phyloP scores from a whole-genome alignment of 225 moss, liverwort and hornwort species.

The Physcomitrium patens region DNA sequence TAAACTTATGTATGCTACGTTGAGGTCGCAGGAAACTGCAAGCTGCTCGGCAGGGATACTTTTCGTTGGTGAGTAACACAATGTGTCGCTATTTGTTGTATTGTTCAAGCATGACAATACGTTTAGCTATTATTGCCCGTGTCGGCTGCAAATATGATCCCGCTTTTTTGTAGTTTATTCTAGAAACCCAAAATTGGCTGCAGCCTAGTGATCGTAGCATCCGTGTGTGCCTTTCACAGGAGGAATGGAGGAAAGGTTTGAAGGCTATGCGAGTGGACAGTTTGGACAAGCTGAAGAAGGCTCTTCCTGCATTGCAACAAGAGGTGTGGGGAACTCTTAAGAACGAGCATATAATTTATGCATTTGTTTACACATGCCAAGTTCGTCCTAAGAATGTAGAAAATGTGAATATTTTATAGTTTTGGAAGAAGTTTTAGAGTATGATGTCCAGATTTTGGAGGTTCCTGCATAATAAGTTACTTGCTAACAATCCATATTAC shows the following conservation, averaged over 20 bases:
- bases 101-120: not conserved
- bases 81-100: not conserved
- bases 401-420: not conserved
- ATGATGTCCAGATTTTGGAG: not conserved
- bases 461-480: not conserved
- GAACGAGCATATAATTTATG: not conserved
- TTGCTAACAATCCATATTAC: not conserved
- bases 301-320: constrained; percentile 81
- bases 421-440: not conserved
- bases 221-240: constrained; percentile 41
- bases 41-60: constrained; percentile 97
- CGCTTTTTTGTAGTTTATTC: not conserved
- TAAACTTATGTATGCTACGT: constrained; percentile 12
- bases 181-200: constrained; percentile 9
- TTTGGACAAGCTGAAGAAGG: constrained; percentile 84
- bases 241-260: constrained; percentile 97
- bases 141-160: constrained; percentile 8
- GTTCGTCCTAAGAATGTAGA: not conserved
- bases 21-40: constrained; percentile 85
- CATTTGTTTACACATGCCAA: not conserved
- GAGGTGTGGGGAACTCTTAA: constrained; percentile 55
- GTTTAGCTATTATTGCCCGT: not conserved
- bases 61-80: constrained; percentile 73
- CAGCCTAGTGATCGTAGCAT: constrained; percentile 19
- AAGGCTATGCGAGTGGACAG: constrained; percentile 93